These are phyloP conservation scores for Boletus rufocinnamomeus DNA, from an alignment of 768 basidiomycete genomes.

Conservation along the genomic window DNA sequence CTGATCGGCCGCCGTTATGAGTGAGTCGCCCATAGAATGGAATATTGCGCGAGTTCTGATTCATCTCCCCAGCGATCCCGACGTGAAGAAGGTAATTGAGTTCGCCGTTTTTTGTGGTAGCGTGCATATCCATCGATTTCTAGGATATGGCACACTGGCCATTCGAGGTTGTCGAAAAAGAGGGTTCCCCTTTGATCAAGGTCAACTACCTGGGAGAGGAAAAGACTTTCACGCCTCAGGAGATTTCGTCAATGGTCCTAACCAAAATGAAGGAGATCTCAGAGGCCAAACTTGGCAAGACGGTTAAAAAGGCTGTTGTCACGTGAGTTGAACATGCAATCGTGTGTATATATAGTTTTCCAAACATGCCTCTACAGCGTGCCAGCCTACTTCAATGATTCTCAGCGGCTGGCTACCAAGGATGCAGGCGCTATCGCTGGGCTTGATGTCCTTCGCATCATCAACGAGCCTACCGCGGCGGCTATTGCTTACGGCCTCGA, in stretches of 20 bases:
- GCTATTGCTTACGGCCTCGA: slow-evolving; percentile 99
- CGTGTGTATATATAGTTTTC: neutral
- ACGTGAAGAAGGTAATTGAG: slow-evolving; percentile 75
- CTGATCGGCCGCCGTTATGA: slow-evolving; percentile 97
- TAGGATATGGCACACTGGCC: slow-evolving; percentile 98
- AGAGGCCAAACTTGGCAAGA: slow-evolving; percentile 98
- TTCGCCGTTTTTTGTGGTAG: neutral
- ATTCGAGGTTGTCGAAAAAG: slow-evolving; percentile 94
- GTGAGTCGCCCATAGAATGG: slow-evolving; percentile 44
- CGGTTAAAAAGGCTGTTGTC: slow-evolving; percentile 98
- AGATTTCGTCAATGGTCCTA: slow-evolving; percentile 99
- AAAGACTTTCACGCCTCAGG: slow-evolving; percentile 96
- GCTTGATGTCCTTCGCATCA: slow-evolving; percentile 99
- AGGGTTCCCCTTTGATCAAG: slow-evolving; percentile 95
- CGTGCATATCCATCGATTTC: slow-evolving; percentile 10
- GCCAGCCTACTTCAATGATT: slow-evolving; percentile 99
- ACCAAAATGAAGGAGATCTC: slow-evolving; percentile 99
- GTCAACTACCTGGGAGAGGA: slow-evolving; percentile 94
- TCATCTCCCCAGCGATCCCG: slow-evolving; percentile 66
- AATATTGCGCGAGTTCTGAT: neutral
- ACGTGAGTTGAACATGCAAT: slow-evolving; percentile 61
- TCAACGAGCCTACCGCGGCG: slow-evolving; percentile 99
- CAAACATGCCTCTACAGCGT: slow-evolving; percentile 50
- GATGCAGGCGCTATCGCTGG: slow-evolving; percentile 98
- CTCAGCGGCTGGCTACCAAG: slow-evolving; percentile 98